Evolutionary conservation across 495 filamentous ascomycete genomes (phyloP), one percentile per base, ranked within the genome.

Genomic region (Aspergillus heteromorphus): DNA sequence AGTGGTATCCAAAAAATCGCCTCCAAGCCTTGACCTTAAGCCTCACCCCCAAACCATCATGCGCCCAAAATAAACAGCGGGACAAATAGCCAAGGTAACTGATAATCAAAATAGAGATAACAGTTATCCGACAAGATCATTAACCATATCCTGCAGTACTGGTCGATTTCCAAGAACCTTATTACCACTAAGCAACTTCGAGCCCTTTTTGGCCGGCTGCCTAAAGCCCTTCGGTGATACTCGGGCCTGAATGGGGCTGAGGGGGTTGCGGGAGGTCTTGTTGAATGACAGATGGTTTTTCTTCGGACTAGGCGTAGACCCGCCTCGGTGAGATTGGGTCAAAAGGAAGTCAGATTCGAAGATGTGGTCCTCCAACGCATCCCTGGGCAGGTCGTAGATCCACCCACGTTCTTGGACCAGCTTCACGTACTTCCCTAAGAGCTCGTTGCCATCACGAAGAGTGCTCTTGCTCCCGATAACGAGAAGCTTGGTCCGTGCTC

Each of bases 401-500:
- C 92, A 96, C 2, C 77, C 75, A 29, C 79, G 80, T 31, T 73
- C 68, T 62, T 91, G 84, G 71, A 95, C 89, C 42, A 96, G 66
- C 16, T 69, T 65, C n/a, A 97, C 73, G 49, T 97, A 89, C 25
- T 80, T 73, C 18, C 77, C 77, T 14, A 97, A 76, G 64, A 96
- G 81, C 59, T 92, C 89, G 49, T 88, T 88, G 7, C 84, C 82
- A 20, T 79, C 80, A 49, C 62, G 69, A 8, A 98, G 73, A 16
- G 93, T 98, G 23, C 74, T 75, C 60, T 81, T 78, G 60, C 87
- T 92, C 1, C 93, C 93, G 4, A 98, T 64, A 6, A 98, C 85
- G 18, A 98, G 72, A 11, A 98, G 72, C 73, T 98, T 98, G 1
- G 84, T 89, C 60, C 88, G 87, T 25, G 93, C 93, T 25, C 93